Base-by-base conservation (phyloP, 2,329 filamentous ascomycete genomes). In the Escovopsis sp. region DNA sequence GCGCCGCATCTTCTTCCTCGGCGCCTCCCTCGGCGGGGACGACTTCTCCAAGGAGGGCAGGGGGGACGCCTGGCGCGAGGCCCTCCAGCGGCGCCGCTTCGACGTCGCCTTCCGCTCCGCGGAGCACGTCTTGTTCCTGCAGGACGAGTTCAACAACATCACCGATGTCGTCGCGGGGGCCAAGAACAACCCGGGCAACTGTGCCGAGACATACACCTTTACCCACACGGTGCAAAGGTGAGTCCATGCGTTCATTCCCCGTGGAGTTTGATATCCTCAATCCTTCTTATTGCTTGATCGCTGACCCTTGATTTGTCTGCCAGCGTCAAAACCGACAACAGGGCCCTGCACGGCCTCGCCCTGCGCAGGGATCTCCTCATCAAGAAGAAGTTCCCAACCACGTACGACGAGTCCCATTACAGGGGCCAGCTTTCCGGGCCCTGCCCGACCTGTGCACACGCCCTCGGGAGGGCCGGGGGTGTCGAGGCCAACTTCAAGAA, bases 171-270 rank as follows among this genome's bases (percentile, higher is more conserved):
- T 33, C 10, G 10, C 35, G n/a, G 15, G n/a, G 9, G 12, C 19
- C 19, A 41, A 26, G 9, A 19, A 28, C 10, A 18, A 26, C 12
- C 12, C 15, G 10, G 44, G 41, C 2, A 41, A 41, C 30, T 46
- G 44, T 19, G 44, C 41, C 23, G 44, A 46, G 19, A 36, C 41
- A n/a, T 46, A 43, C 34, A 41, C 44, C 12, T 36, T 41, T 7
- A 26, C 18, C 10, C 33, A 41, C 15, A 23, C 15, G 19, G 3
- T 40, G 12, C n/a, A 12, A 9, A 19, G 15, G 38, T 40, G 18
- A 12, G 28, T 15, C 15, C 15, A 15, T 15, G 15, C 15, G 15
- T 15, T 15, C 15, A 15, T 15, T 39, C 8, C 36, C 19, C 18
- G 7, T n/a, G 33, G 12, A 11, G 6, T 6, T 38, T 9, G 36